Base-by-base conservation (phyloP, 257 asterid species). In the Misopates orontium region DNA sequence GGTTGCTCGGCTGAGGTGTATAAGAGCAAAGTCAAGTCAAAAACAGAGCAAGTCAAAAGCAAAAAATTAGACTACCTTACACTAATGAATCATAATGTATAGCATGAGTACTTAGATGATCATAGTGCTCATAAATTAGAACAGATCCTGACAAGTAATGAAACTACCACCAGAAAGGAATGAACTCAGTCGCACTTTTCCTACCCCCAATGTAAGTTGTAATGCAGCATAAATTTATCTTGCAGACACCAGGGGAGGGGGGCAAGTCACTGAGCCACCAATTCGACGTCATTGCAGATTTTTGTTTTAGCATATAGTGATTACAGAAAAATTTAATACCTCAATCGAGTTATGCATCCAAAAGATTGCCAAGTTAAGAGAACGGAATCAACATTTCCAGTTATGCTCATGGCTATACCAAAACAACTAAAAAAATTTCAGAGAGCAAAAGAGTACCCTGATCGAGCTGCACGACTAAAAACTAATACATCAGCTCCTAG, bases 401-500 rank as follows among this genome's bases (percentile, higher is more conserved):
- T 41, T 39, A 36, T 66, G 55, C 31, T n/a, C 53, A 23, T n/a
- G 36, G 66, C 42, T 57, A 64, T 54, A 66, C 24, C 58, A 66
- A 28, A 73, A 62, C 49, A 63, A 71, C 31, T 60, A 55, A 24
- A 69, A 66, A 17, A 53, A 44, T 36, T 39, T 11, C 24, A 41
- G 75, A 72, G 68, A 58, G 72, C 11, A 59, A 78, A 64, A 5
- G 10, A 53, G 56, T 86, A 88, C 96, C 96, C 87, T n/a, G 94
- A 78, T 62, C 44, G 87, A 60, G 81, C 62, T 64, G 95, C 67
- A 67, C 96, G 95, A 69, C 89, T 86, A 68, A 91, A 88, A 64
- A 91, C 97, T 12, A 91, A 84, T 54, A 78, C 97, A 69, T 91
- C 97, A 67, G 97, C 96, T 15, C 97, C 97, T 60, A 91, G 76